Percentiles rank a stretch among this genome's conserved stretches.
These are phyloP conservation scores for Aspergillus leporis DNA, from an alignment of 495 filamentous ascomycete genomes.

Conservation along the genomic window DNA sequence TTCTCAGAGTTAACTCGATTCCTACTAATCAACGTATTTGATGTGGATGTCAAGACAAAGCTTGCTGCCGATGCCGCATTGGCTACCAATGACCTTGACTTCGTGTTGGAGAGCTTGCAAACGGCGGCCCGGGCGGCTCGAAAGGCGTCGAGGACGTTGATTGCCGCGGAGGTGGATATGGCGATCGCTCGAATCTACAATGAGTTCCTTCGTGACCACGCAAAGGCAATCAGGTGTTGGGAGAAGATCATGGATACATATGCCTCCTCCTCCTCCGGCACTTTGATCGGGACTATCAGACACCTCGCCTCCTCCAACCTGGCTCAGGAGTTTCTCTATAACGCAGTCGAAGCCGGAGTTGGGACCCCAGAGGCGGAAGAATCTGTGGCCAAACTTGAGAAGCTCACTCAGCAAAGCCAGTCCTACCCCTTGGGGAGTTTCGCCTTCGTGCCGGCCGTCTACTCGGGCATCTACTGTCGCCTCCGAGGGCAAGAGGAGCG, in stretches of 20 bases:
- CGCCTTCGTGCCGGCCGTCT: background rate
- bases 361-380: conserved; percentile 1
- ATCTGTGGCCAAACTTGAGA: conserved; percentile 7
- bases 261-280: conserved; percentile 8
- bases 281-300: conserved; percentile 9
- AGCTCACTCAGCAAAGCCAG: background rate
- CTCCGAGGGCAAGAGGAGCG: conserved; percentile 2
- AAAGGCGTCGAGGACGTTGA: conserved; percentile 6
- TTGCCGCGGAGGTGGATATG: conserved; percentile 8
- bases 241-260: conserved; percentile 15
- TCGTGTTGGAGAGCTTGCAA: background rate
- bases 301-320: conserved; percentile 5
- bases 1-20: conserved; percentile 3
- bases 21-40: conserved; percentile 7
- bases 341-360: conserved; percentile 10
- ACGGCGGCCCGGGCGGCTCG: conserved; percentile 5
- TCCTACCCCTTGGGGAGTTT: background rate
- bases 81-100: too few relatives aligned
- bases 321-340: conserved; percentile 2
- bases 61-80: too few relatives aligned
- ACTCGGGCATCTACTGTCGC: conserved; percentile 13
- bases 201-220: conserved; percentile 12
- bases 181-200: conserved; percentile 12
- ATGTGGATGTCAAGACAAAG: too few relatives aligned
- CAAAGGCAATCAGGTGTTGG: conserved; percentile 9